Evolutionary conservation across 148 eudicot genomes (phyloP), one percentile per base, ranked within the genome.

Genomic region (Rhododendron kiyosumense): DNA sequence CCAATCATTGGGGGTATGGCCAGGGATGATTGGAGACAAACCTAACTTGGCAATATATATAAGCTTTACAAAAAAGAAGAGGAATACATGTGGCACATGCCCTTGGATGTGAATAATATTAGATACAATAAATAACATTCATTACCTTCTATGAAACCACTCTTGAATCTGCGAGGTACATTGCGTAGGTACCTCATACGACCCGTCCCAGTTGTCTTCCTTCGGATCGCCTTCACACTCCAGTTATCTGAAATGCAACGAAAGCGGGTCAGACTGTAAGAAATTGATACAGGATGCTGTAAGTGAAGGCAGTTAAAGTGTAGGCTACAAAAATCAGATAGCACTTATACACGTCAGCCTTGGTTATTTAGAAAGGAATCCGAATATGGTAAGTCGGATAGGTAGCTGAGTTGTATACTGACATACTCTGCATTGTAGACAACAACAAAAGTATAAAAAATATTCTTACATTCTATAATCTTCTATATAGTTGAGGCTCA

Each of bases 171-270:
- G 43, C 90, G 86, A 22, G 93, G 91, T 26, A 90, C 90, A 43
- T 92, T 69, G 79, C 92, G 91, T 7, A 90, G 89, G 73, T 92
- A 92, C 89, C 92, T 91, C 92, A 92, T 92, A 52, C 92, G 92
- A 24, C 94, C 92, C 17, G 94, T 92, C 52, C 94, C 94, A 67
- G 94, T 91, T 15, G 94, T 92, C 93, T 92, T 92, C 84, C 90
- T 85, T 30, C 89, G 83, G 79, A 88, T 88, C 13, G 89, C 92
- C 92, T 90, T 90, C 71, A 88, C 90, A 76, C 79, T 75, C 79
- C 79, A 75, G 46, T 75, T 75, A 38, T 75, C 79, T 75, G 79
- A 75, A 26, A 52, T 51, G 2, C 46, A 26, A 48, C 15, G 32
- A 15, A 22, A 6, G 41, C 12, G 32, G 9, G 36, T 80, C 83